phyloP scores from a whole-genome alignment of 2,329 filamentous ascomycete species.

The Ceratocystis harringtonii region DNA sequence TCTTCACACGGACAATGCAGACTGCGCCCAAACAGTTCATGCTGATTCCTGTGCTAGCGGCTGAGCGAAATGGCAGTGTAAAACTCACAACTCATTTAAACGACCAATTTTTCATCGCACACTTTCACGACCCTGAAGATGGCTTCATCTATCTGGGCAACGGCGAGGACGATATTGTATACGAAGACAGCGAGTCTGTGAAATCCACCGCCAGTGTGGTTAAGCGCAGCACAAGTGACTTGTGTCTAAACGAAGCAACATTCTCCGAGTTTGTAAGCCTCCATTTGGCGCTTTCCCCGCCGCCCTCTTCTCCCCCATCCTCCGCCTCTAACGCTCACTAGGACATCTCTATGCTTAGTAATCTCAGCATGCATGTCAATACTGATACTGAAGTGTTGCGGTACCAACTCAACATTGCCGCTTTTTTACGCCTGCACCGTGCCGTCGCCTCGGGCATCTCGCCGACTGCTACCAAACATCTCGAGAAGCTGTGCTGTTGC shows the following conservation, averaged over 20 bases:
- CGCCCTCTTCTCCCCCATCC: not conserved
- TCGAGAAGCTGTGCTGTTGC: conserved; percentile 52
- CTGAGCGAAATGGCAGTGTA: conserved; percentile 31
- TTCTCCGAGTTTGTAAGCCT: conserved; percentile 31
- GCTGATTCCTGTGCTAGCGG: conserved; percentile 56
- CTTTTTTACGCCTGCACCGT: conserved; percentile 77
- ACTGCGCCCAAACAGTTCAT: conserved; percentile 64
- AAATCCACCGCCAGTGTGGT: conserved; percentile 34
- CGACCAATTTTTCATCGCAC: conserved; percentile 76
- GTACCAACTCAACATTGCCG: conserved; percentile 75
- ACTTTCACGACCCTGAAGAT: conserved; percentile 61
- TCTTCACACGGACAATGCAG: conserved; percentile 62
- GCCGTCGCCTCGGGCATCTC: conserved; percentile 68
- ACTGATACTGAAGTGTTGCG: conserved; percentile 63
- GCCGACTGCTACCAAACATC: conserved; percentile 62
- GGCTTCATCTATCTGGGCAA: conserved; percentile 58
- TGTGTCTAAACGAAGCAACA: conserved; percentile 15
- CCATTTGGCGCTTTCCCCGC: not conserved
- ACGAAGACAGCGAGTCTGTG: conserved; percentile 22
- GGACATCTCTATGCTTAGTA: conserved; percentile 45
- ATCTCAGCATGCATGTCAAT: conserved; percentile 41
- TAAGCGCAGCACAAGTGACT: conserved; percentile 23
- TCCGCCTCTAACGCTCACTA: conserved; percentile 21
- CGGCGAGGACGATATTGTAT: conserved; percentile 24
- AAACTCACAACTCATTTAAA: conserved; percentile 48